A percentile compares a stretch with the other conserved stretches of the same genome.
Conservation (phyloP, 768 basidiomycete species). For the Naematelia encephala region DNA sequence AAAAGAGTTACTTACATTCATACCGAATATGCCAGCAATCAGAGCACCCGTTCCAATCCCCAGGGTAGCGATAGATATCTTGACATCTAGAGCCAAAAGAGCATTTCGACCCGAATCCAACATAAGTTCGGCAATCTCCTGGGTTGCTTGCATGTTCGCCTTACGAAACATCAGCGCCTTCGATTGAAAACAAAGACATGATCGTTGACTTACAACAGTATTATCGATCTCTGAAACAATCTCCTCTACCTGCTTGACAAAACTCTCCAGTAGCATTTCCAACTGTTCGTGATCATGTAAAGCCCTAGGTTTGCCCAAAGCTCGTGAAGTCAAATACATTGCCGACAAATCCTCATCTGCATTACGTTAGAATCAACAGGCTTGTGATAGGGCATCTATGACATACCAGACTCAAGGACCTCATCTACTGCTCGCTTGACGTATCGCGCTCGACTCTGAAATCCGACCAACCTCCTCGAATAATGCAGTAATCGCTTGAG, state of each 20-base stretch:
- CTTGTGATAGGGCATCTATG: neutral
- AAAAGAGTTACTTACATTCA: slow-evolving; percentile 69
- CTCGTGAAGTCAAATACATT: slow-evolving; percentile 91
- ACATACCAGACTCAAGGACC: slow-evolving; percentile 76
- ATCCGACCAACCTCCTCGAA: slow-evolving; percentile 78
- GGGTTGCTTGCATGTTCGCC: slow-evolving; percentile 93
- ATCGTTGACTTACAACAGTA: slow-evolving; percentile 61
- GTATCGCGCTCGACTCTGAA: slow-evolving; percentile 87
- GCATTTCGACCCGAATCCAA: slow-evolving; percentile 93
- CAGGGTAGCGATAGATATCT: slow-evolving; percentile 93
- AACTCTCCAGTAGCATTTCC: slow-evolving; percentile 88
- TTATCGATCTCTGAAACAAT: slow-evolving; percentile 89
- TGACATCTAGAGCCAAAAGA: slow-evolving; percentile 82
- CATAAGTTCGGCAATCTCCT: slow-evolving; percentile 96
- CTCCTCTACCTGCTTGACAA: slow-evolving; percentile 94
- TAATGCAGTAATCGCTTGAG: slow-evolving; percentile 89
- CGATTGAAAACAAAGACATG: neutral
- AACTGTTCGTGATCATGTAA: slow-evolving; percentile 84
- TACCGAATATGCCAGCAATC: slow-evolving; percentile 86
- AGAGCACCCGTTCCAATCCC: slow-evolving; percentile 87
- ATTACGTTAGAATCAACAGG: neutral
- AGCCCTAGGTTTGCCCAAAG: slow-evolving; percentile 60
- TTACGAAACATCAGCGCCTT: slow-evolving; percentile 45
- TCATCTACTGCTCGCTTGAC: slow-evolving; percentile 89
- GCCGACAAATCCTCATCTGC: slow-evolving; percentile 88